Evolutionary conservation across 2,329 filamentous ascomycete genomes (phyloP), one percentile per base, ranked within the genome.

Genomic region (Xylaria polymorpha): DNA sequence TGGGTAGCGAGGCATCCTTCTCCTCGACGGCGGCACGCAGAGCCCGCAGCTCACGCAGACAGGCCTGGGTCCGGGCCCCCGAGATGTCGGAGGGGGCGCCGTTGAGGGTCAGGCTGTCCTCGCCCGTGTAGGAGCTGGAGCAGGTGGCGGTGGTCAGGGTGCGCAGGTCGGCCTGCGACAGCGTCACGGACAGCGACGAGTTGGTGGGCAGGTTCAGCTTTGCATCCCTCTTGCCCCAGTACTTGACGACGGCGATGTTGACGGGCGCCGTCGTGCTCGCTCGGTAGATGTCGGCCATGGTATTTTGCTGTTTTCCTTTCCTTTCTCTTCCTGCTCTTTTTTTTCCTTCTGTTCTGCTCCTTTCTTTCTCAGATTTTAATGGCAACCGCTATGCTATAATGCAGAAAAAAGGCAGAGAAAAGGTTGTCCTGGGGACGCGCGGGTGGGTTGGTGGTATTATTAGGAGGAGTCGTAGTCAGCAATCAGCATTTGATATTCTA

Each of bases 181-280:
- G 92, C 65, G 96, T 99, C 67, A 99, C 95, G 72, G 94, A 97
- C 78, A 99, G 90, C 73, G 96, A 99, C 73, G 94, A 97, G 86
- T 99, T 99, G 79, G 96, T 98, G 43, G 96, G 96, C 66, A 98
- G 92, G 83, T 99, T 99, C 77, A 98, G 89, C 80, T 92, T 93
- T 61, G 93, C 83, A 82, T 98, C 94, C 71, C 96, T 93, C 85
- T 99, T 99, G 76, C 97, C 96, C 96, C 97, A 99, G 88, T 99
- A 97, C 92, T 98, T 98, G 84, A 98, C 96, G 67, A 98, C 94
- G 74, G 95, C 95, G 80, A 98, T 98, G 85, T 98, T 98, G 79
- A 98, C 95, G 15, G 95, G 96, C 48, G 96, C 96, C 72, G 94
- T 98, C 68, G 96, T 98, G 85, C 93, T 98, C 75, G 96, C 93